phyloP scores from a whole-genome alignment of 2,329 filamentous ascomycete species.

The Emydomyces testavorans region DNA sequence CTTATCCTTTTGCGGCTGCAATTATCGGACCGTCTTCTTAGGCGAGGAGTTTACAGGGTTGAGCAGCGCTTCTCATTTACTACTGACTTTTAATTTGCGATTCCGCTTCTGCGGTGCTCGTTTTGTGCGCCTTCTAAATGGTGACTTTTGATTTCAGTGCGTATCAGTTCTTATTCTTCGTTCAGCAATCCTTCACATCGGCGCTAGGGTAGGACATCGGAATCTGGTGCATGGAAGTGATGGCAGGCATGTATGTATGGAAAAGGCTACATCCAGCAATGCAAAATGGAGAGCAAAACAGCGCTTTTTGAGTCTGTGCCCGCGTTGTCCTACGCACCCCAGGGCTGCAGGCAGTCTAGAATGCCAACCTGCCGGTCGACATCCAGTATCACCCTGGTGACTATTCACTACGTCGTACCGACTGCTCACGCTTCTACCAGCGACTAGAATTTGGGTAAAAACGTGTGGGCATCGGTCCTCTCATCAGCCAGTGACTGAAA shows the following conservation, averaged over 20 bases:
- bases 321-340: neutral
- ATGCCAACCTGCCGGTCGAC: too few relatives aligned
- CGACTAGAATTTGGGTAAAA: too few relatives aligned
- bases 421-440: too few relatives aligned
- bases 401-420: too few relatives aligned
- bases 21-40: neutral
- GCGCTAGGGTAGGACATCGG: neutral
- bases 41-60: conserved; percentile 2
- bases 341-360: too few relatives aligned
- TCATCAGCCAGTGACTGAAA: too few relatives aligned
- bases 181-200: neutral
- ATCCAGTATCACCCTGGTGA: too few relatives aligned
- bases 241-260: conserved; percentile 4
- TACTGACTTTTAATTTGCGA: conserved; percentile 3
- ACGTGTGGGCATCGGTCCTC: too few relatives aligned
- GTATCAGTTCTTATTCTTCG: neutral
- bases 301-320: neutral
- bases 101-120: neutral
- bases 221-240: neutral
- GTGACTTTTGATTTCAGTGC: neutral
- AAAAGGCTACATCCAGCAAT: neutral
- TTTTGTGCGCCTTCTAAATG: neutral
- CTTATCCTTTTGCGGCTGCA: neutral
- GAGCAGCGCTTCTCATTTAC: neutral
- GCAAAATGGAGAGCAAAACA: neutral